Evolutionary conservation across 176 grass and related monocot genomes (phyloP).

Genomic region (Melocanna baccifera): DNA sequence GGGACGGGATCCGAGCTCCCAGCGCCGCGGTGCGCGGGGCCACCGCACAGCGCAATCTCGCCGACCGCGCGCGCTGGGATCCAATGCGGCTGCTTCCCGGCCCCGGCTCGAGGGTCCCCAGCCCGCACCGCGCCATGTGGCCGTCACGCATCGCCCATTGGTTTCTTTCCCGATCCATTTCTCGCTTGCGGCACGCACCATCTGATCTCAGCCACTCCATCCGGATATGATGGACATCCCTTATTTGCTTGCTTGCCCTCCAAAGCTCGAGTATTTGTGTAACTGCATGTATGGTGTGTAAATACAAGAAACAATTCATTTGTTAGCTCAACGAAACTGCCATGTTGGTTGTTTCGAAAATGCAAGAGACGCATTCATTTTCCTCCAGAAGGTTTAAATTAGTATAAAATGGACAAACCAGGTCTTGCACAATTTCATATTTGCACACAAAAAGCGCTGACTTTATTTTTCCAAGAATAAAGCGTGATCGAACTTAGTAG

Average conservation of each 20-base stretch:
- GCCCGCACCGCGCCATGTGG: conserved; percentile 3
- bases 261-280: neutral
- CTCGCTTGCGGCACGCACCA: neutral
- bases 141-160: conserved; percentile 36
- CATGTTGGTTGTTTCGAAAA: neutral
- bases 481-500: neutral
- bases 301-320: neutral
- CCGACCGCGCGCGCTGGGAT: conserved; percentile 3
- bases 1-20: conserved; percentile 39
- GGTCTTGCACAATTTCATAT: neutral
- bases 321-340: neutral
- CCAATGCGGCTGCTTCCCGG: neutral
- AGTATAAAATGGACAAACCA: neutral
- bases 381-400: neutral
- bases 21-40: conserved; percentile 1
- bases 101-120: neutral
- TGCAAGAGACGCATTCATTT: neutral
- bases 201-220: neutral
- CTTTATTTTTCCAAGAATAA: neutral
- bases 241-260: neutral
- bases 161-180: conserved; percentile 11
- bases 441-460: neutral
- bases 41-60: conserved; percentile 12
- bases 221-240: conserved; percentile 22
- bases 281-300: neutral